Conservation (phyloP, 768 basidiomycete species). For the Russula ochroleuca region DNA sequence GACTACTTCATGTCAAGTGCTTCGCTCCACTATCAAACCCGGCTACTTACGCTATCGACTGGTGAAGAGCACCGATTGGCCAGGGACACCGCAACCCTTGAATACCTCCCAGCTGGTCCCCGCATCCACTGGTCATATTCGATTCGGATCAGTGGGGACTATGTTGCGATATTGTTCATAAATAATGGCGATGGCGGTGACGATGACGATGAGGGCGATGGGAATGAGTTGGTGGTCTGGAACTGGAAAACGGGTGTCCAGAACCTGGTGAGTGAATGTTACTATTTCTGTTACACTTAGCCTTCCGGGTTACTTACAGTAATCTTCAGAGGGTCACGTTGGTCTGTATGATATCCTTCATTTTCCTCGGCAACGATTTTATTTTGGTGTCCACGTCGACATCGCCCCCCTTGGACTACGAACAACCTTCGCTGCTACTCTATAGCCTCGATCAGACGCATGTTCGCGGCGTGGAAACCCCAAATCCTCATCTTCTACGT, state of each 20-base stretch:
- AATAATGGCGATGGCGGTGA: neutral
- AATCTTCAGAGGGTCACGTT: constrained; percentile 5
- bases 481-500: constrained; percentile 8
- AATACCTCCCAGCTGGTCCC: constrained; percentile 3
- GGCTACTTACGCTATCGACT: constrained; percentile 13
- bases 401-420: neutral
- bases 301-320: neutral
- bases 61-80: constrained; percentile 19
- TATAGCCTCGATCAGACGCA: constrained; percentile 15
- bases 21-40: constrained; percentile 7
- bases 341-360: constrained; percentile 13
- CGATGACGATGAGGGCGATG: neutral
- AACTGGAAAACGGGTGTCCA: constrained; percentile 25
- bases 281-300: neutral
- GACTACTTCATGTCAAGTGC: constrained; percentile 3
- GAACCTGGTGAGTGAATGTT: constrained; percentile 11
- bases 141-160: constrained; percentile 22
- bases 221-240: constrained; percentile 22
- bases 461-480: neutral
- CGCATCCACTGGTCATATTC: constrained; percentile 11
- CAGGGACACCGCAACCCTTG: constrained; percentile 11
- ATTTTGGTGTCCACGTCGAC: constrained; percentile 16
- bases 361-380: constrained; percentile 13
- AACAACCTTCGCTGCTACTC: constrained; percentile 19
- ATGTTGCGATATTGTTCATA: constrained; percentile 20